phyloP scores from a whole-genome alignment of 2,329 filamentous ascomycete genomes.

The Drechslerella dactyloides region DNA sequence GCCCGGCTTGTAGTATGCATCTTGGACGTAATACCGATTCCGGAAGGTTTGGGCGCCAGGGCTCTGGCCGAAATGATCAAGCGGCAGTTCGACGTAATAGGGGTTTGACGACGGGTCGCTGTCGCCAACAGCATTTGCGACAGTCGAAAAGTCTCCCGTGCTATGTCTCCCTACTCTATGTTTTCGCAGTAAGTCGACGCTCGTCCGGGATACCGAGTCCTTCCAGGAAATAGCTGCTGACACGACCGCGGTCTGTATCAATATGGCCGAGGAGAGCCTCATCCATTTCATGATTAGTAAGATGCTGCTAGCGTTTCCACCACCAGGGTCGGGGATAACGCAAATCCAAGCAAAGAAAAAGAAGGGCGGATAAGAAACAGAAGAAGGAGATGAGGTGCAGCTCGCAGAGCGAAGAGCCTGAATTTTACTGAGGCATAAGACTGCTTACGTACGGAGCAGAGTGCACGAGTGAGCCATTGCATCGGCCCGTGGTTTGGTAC shows the following conservation, averaged over 20 bases:
- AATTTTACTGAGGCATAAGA: not conserved
- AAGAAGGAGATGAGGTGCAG: not conserved
- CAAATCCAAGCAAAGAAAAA: constrained; percentile 2
- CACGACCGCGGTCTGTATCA: constrained; percentile 21
- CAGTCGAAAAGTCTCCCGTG: constrained; percentile 17
- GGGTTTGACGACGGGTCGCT: constrained; percentile 21
- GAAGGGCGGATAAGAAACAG: not conserved
- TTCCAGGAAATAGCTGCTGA: constrained; percentile 35
- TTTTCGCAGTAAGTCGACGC: constrained; percentile 36
- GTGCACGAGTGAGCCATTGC: no score
- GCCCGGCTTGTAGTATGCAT: constrained; percentile 52
- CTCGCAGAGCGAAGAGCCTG: no score
- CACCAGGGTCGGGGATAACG: constrained; percentile 14
- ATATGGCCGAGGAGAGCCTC: constrained; percentile 18
- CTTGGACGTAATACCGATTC: constrained; percentile 54
- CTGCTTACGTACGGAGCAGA: constrained; percentile 31
- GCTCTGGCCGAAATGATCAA: constrained; percentile 52
- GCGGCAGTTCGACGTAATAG: constrained; percentile 51
- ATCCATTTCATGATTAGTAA: constrained; percentile 29
- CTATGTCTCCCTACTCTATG: constrained; percentile 11
- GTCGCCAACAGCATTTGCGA: constrained; percentile 20
- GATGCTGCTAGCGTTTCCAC: constrained; percentile 23
- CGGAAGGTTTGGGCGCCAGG: constrained; percentile 45
- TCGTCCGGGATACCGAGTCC: constrained; percentile 41
- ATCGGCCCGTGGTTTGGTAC: not conserved